Evolutionary conservation across 305 asterid species (phyloP).

Genomic region (Fraxinus xanthoxyloides): DNA sequence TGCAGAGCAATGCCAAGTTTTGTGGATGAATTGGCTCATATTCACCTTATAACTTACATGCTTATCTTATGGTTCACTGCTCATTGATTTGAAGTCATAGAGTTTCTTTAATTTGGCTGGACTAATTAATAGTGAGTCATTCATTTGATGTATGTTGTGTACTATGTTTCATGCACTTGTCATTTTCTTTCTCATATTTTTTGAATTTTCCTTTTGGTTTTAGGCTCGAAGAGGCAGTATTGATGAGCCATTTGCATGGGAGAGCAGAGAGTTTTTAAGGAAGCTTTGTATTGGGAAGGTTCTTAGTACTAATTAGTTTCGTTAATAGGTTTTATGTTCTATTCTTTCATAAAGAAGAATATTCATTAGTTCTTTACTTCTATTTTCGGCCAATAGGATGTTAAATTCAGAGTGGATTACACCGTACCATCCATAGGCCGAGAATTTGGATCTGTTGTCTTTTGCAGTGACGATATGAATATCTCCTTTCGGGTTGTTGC

Average conservation of each 20-base stretch:
- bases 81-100: not conserved
- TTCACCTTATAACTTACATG: not conserved
- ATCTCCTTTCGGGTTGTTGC: slow-evolving; percentile 73
- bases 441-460: slow-evolving; percentile 88
- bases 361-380: not conserved
- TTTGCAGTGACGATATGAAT: slow-evolving; percentile 48
- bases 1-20: not conserved
- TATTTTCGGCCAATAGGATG: slow-evolving; percentile 55
- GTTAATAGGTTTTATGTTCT: not conserved
- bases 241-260: slow-evolving; percentile 99
- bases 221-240: slow-evolving; percentile 88
- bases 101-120: not conserved
- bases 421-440: slow-evolving; percentile 79
- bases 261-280: slow-evolving; percentile 86
- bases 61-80: not conserved
- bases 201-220: slow-evolving; percentile 14
- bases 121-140: not conserved
- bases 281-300: slow-evolving; percentile 97
- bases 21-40: not conserved
- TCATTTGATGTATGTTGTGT: not conserved
- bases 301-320: slow-evolving; percentile 14
- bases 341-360: not conserved
- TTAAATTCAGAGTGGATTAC: slow-evolving; percentile 84
- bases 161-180: not conserved
- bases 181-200: not conserved